Percentiles rank a stretch among this genome's conserved stretches.
Conservation (phyloP, 495 filamentous ascomycete genomes). For the Lasiosphaeris hirsuta region DNA sequence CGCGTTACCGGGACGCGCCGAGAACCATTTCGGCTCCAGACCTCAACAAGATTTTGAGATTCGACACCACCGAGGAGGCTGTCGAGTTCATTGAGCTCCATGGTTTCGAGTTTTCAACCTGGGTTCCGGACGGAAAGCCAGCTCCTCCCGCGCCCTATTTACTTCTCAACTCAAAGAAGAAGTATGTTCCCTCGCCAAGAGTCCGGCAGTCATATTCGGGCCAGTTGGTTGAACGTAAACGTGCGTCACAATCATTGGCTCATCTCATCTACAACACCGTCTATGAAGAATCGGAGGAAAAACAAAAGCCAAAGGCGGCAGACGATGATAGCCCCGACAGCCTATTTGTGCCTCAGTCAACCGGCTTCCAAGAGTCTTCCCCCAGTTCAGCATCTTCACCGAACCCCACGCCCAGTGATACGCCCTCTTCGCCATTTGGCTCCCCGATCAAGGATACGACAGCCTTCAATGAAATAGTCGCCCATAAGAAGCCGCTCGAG, state of each 20-base stretch:
- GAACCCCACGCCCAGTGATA: too few relatives aligned
- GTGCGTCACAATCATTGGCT: conserved; percentile 37
- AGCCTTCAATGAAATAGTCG: not conserved
- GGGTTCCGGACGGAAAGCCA: conserved; percentile 23
- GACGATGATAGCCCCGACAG: conserved; percentile 6
- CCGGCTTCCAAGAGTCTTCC: not conserved
- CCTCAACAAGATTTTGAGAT: conserved; percentile 62
- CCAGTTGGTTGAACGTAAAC: conserved; percentile 48
- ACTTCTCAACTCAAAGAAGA: conserved; percentile 34
- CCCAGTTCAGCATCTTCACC: too few relatives aligned
- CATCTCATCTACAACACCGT: conserved; percentile 46
- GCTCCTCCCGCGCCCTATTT: conserved; percentile 53
- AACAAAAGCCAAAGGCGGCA: not conserved
- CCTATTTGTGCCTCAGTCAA: conserved; percentile 32
- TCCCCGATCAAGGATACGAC: not conserved
- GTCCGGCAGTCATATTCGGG: conserved; percentile 43
- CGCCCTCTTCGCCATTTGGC: too few relatives aligned
- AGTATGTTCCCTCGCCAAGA: conserved; percentile 33
- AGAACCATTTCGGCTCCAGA: conserved; percentile 71
- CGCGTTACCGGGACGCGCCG: conserved; percentile 61
- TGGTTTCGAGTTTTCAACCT: conserved; percentile 56
- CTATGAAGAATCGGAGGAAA: conserved; percentile 28
- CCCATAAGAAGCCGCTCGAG: not conserved
- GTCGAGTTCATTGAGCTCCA: conserved; percentile 66
- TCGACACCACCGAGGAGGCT: conserved; percentile 71